Evolutionary conservation across 129 eudicot species (phyloP).

Genomic region (Smallanthus sonchifolius): DNA sequence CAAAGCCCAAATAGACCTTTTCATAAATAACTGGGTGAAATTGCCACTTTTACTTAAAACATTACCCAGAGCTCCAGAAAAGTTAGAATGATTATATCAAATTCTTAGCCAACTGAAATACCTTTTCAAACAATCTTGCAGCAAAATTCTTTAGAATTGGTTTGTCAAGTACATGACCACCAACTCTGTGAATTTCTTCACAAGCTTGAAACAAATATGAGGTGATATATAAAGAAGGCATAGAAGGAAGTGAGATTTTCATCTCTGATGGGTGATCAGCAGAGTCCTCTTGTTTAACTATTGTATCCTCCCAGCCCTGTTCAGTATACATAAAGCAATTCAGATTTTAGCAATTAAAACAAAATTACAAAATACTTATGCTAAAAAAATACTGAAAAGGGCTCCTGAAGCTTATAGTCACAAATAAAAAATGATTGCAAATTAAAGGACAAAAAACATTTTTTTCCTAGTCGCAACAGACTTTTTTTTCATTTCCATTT

Average conservation of each 20-base stretch:
- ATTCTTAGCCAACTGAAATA: constrained; percentile 12
- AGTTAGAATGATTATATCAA: neutral
- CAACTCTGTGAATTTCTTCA: constrained; percentile 87
- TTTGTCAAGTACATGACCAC: constrained; percentile 92
- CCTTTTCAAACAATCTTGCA: constrained; percentile 73
- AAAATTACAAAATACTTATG: neutral
- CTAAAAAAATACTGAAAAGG: neutral
- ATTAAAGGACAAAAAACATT: neutral
- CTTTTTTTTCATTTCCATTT: neutral
- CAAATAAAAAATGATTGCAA: neutral
- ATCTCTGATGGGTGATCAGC: constrained; percentile 67
- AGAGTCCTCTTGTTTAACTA: constrained; percentile 78
- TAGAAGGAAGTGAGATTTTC: constrained; percentile 83
- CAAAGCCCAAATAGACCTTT: neutral
- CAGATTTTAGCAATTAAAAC: neutral
- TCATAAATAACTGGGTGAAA: neutral
- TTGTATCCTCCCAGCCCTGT: constrained; percentile 95
- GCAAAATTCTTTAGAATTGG: constrained; percentile 74
- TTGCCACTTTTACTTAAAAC: neutral
- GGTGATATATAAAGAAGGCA: constrained; percentile 79
- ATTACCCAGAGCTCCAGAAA: neutral
- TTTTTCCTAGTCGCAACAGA: neutral
- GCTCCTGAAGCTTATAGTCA: neutral
- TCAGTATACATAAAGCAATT: constrained; percentile 1
- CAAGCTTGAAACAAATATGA: constrained; percentile 80